Percentiles rank a stretch among this genome's conserved stretches.
These are phyloP conservation scores for Hypomyces rosellus DNA, from an alignment of 2,329 filamentous ascomycete species.

Conservation along the genomic window DNA sequence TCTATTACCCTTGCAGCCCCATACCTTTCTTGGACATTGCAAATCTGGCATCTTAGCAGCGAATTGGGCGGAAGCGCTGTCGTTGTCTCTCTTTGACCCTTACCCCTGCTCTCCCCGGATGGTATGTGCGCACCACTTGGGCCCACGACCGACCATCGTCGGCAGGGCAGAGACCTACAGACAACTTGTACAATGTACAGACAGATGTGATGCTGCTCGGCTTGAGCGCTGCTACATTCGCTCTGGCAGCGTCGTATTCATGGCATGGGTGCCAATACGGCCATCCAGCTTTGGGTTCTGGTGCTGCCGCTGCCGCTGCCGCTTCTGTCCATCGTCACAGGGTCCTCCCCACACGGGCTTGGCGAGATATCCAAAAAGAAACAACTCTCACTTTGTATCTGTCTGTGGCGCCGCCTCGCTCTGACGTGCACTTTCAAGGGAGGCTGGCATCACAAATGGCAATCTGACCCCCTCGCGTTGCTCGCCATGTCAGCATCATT, in stretches of 20 bases:
- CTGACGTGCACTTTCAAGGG: constrained; percentile 14
- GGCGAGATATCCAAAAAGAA: constrained; percentile 3
- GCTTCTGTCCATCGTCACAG: constrained; percentile 1
- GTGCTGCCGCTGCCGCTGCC: constrained; percentile 3
- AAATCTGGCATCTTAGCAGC: constrained; percentile 17
- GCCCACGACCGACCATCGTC: constrained; percentile 8
- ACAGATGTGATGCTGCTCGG: background rate
- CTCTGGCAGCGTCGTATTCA: background rate
- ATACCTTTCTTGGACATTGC: constrained; percentile 8
- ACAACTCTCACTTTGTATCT: background rate
- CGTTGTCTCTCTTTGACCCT: constrained; percentile 1
- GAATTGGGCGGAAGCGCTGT: background rate
- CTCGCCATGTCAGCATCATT: constrained; percentile 5
- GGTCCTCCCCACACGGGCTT: constrained; percentile 5
- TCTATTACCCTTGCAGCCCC: constrained; percentile 5
- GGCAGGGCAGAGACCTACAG: constrained; percentile 1
- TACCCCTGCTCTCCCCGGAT: constrained; percentile 12
- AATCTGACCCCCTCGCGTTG: constrained; percentile 4
- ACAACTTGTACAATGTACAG: background rate
- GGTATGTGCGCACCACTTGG: constrained; percentile 12
- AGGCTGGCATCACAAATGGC: constrained; percentile 10
- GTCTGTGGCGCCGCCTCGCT: constrained; percentile 7
- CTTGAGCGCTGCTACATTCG: constrained; percentile 1
- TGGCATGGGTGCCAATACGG: constrained; percentile 8
- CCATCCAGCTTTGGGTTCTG: constrained; percentile 2